These are phyloP conservation scores for Pascua guehoae DNA, from an alignment of 1,284 basidiomycete genomes.

Conservation along the genomic window DNA sequence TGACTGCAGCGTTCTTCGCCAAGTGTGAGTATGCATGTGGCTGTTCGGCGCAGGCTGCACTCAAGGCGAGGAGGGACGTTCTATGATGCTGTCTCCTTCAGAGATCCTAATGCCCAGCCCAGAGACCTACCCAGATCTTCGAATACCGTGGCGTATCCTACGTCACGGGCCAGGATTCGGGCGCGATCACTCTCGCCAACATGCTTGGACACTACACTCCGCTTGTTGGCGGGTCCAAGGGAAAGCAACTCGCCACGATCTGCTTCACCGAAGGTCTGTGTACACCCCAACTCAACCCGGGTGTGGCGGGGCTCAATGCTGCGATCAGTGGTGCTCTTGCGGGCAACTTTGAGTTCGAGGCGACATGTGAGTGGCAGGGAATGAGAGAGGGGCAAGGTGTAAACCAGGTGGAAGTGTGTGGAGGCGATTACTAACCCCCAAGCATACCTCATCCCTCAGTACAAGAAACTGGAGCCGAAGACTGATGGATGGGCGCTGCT, in stretches of 20 bases:
- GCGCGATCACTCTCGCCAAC: constrained; percentile 42
- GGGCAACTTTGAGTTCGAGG: constrained; percentile 27
- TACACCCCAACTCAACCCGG: constrained; percentile 17
- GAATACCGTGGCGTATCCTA: constrained; percentile 49
- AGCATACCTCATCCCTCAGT: constrained; percentile 42
- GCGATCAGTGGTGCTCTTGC: constrained; percentile 36
- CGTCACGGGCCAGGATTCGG: constrained; percentile 40
- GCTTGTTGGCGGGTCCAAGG: constrained; percentile 25
- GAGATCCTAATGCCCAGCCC: no score
- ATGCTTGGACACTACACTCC: constrained; percentile 28
- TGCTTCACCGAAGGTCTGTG: not conserved
- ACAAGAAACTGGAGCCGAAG: constrained; percentile 23
- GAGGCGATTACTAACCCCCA: not conserved
- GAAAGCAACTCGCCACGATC: constrained; percentile 16
- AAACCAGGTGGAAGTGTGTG: no score
- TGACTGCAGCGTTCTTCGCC: constrained; percentile 45
- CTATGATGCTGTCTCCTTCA: no score
- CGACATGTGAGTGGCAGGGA: constrained; percentile 24
- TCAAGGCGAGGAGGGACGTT: no score
- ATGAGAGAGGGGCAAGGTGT: no score
- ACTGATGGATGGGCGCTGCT: constrained; percentile 43
- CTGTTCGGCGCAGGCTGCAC: no score
- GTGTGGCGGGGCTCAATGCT: constrained; percentile 37
- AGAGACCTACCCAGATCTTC: constrained; percentile 16
- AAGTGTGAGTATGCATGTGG: constrained; percentile 1